These are phyloP conservation scores for Bipolaris victoriae DNA, from an alignment of 2,329 filamentous ascomycete species.

Conservation along the genomic window DNA sequence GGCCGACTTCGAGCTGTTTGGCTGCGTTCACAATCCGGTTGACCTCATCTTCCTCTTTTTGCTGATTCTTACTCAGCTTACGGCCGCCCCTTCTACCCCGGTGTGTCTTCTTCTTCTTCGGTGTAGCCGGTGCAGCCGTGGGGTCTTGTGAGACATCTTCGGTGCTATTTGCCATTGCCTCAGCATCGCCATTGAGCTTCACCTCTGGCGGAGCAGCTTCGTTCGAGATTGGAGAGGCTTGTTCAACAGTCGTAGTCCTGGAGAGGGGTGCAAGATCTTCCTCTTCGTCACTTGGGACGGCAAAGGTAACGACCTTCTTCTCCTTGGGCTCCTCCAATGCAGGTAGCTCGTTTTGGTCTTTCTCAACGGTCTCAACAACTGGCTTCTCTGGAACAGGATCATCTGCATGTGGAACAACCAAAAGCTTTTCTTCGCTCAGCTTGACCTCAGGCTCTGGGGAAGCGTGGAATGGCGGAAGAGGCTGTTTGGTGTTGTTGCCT, in stretches of 20 bases:
- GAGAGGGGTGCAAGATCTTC: slow-evolving; percentile 43
- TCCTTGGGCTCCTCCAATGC: slow-evolving; percentile 33
- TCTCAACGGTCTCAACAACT: slow-evolving; percentile 3
- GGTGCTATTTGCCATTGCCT: slow-evolving; percentile 13
- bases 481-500: slow-evolving; percentile 13
- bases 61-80: slow-evolving; percentile 53
- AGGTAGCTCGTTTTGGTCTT: slow-evolving; percentile 12
- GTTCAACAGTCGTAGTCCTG: slow-evolving; percentile 42
- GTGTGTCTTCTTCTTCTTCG: slow-evolving; percentile 58
- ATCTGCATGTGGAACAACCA: slow-evolving; percentile 7
- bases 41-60: slow-evolving; percentile 45
- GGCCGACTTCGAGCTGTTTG: slow-evolving; percentile 44
- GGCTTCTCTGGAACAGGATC: slow-evolving; percentile 9
- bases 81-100: slow-evolving; percentile 56
- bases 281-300: slow-evolving; percentile 41
- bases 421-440: slow-evolving; percentile 8
- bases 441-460: slow-evolving; percentile 10
- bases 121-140: slow-evolving; percentile 30
- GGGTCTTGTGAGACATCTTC: slow-evolving; percentile 33
- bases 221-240: slow-evolving; percentile 27
- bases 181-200: slow-evolving; percentile 16
- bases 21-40: slow-evolving; percentile 50
- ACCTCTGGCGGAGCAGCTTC: slow-evolving; percentile 14
- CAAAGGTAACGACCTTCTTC: slow-evolving; percentile 45
- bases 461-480: slow-evolving; percentile 15